These are phyloP conservation scores for Omphalea diandra DNA, from an alignment of 441 rosid species.

Conservation along the genomic window DNA sequence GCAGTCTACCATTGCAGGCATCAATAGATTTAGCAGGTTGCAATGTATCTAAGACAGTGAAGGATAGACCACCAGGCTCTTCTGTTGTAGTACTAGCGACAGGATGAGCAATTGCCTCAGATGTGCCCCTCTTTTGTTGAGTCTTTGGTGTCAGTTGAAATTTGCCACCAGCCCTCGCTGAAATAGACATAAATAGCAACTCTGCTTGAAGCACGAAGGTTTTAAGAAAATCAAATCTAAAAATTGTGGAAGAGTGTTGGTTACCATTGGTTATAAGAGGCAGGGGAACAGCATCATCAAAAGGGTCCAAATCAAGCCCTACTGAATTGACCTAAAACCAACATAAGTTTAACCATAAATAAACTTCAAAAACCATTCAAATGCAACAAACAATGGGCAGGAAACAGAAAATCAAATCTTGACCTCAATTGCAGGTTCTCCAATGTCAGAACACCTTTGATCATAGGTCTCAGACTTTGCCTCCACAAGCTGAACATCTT, in stretches of 20 bases:
- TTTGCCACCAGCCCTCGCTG: slow-evolving; percentile 27
- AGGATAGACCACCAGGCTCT: not conserved
- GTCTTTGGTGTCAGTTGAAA: slow-evolving; percentile 24
- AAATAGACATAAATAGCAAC: slow-evolving; percentile 2
- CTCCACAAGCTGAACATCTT: slow-evolving; percentile 2
- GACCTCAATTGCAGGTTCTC: slow-evolving; percentile 1
- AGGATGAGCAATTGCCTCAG: slow-evolving; percentile 11
- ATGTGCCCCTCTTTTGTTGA: slow-evolving; percentile 16
- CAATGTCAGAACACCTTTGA: not conserved
- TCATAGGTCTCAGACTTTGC: not conserved
- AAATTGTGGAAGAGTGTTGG: not conserved
- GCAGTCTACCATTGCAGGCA: slow-evolving; percentile 2
- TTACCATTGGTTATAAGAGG: slow-evolving; percentile 19
- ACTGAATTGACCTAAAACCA: slow-evolving; percentile 21
- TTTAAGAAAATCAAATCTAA: not conserved
- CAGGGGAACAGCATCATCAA: slow-evolving; percentile 10
- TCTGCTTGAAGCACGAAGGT: not conserved
- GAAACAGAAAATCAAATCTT: not conserved
- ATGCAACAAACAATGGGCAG: not conserved
- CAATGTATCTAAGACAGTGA: slow-evolving; percentile 4
- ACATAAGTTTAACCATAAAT: not conserved
- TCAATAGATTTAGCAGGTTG: slow-evolving; percentile 12
- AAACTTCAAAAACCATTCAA: not conserved
- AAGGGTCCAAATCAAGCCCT: slow-evolving; percentile 27
- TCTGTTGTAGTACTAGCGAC: not conserved